Evolutionary conservation across 1,284 basidiomycete species (phyloP), one percentile per base, ranked within the genome.

Genomic region (Serendipita sp.): DNA sequence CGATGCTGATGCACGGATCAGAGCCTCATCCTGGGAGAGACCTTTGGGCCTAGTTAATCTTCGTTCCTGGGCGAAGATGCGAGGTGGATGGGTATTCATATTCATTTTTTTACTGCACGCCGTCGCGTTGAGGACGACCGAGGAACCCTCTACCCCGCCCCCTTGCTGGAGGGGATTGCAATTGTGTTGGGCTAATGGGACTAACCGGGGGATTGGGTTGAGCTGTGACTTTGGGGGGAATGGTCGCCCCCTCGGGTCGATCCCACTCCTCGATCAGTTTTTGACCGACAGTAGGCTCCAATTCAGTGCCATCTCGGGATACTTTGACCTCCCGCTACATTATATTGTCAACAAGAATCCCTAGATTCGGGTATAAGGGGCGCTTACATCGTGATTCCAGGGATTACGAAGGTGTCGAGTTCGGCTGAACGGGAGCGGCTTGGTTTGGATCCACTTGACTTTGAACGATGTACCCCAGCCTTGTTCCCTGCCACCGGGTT

Each of bases 241-340:
- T 13, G 4, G 44, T 26, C 22, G 35, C 30, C 32, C 45, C 61
- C 29, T 69, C 68, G 29, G 67, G 70, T 49, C 68, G 72, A 50
- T 81, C 76, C 92, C 92, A 95, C 69, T 92, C 88, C 0, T 85
- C 82, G 64, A 95, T 69, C 60, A 96, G 72, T 68, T 75, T 76
- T 64, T 82, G 77, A 3, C 90, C 92, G 41, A 93, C 81, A n/a
- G 71, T 71, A 1, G 93, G 91, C 72, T 95, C 93, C 29, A 96
- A 73, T 73, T 96, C 93, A 1, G 93, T 95, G 12, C 93, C 93
- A 70, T 96, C 93, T 62, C 92, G 79, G 10, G 91, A 95, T 8
- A 93, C 86, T 76, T 94, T 95, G 66, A 95, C 82, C 71, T 95
- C 91, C 60, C 88, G 78, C 53, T 58, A 30, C n/a, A 13, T 38